Base-by-base conservation (phyloP, 345 rosid genomes). In the Populus nigra region DNA sequence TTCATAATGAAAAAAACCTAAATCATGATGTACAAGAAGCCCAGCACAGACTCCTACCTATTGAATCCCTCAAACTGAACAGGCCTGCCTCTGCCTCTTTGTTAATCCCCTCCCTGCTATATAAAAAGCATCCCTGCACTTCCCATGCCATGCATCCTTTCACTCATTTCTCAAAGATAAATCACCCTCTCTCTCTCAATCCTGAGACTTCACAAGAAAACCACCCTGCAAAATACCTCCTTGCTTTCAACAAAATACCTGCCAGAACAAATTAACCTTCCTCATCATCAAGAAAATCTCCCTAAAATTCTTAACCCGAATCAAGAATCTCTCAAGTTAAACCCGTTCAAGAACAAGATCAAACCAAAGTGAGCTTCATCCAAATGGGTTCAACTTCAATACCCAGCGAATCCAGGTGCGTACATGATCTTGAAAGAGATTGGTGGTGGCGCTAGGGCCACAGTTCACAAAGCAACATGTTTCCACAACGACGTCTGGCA, bases 391-490 rank as follows among this genome's bases (percentile, higher is more conserved):
- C 87, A 85, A 25, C n/a, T 22, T 22, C 62, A 57, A 1, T 90
- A 83, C 86, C 98, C 98, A 31, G 85, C 91, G 13, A 95, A 90
- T 76, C 35, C 91, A 4, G 69, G 62, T 39, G 86, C 89, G 22
- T 93, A 90, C 80, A 87, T 82, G 80, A 87, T 90, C 83, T 65
- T 90, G 11, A 83, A 78, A 53, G 89, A 93, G 84, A 93, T 95
- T 50, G 97, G 98, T 6, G 81, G 80, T 4, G 98, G 98, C 2
- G 91, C 91, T 31, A 89, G 97, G 36, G 92, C 94, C 9, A 50
- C 84, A 0, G 98, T 94, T 23, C 89, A 90, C 91, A 91, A 90
- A 68, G 97, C 98, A 72, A 71, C 80, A 61, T 95, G 99, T 74
- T 57, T 89, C 10, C 95, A 92, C 0, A 62, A 83, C 13, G 62